A percentile compares a stretch with the other conserved stretches of the same genome.
Conservation (phyloP, 108 stramenopile species). For the Fistulifera solaris region DNA sequence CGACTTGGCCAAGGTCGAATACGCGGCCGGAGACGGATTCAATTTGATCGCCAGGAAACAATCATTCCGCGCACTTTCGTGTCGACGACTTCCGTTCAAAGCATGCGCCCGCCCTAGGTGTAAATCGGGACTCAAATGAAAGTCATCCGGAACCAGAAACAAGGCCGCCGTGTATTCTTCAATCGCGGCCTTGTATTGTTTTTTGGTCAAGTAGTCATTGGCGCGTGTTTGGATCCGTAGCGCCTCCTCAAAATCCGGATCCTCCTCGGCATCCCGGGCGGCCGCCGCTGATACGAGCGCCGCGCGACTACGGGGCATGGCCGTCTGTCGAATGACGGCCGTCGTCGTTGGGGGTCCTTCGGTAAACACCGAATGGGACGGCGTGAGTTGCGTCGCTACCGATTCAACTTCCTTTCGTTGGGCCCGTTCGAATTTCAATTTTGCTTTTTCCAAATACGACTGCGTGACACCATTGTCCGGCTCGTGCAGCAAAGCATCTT, state of each 20-base stretch:
- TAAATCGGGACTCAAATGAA: slow-evolving; percentile 64
- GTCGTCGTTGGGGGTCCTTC: not conserved
- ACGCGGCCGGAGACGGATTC: slow-evolving; percentile 68
- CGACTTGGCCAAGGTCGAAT: slow-evolving; percentile 79
- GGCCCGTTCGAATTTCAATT: slow-evolving; percentile 52
- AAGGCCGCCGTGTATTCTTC: slow-evolving; percentile 84
- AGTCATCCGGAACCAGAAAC: slow-evolving; percentile 75
- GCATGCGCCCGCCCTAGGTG: slow-evolving; percentile 79
- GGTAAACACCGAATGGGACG: slow-evolving; percentile 16
- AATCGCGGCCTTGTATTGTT: slow-evolving; percentile 69
- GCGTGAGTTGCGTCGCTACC: not conserved
- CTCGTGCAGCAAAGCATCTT: slow-evolving; percentile 74
- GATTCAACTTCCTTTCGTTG: slow-evolving; percentile 34
- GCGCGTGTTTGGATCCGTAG: slow-evolving; percentile 74
- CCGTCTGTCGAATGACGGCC: not conserved
- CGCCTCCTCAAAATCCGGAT: slow-evolving; percentile 88
- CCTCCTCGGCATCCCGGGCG: slow-evolving; percentile 15
- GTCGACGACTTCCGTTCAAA: slow-evolving; percentile 73
- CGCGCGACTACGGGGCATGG: not conserved
- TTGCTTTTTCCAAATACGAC: slow-evolving; percentile 80
- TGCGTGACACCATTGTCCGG: slow-evolving; percentile 62
- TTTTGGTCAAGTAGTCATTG: slow-evolving; percentile 53
- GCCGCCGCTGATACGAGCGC: slow-evolving; percentile 6
- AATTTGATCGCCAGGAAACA: slow-evolving; percentile 61
- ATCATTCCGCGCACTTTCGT: slow-evolving; percentile 73